These are phyloP conservation scores for Trichoderma sp. DNA, from an alignment of 2,329 filamentous ascomycete species.

Conservation along the genomic window DNA sequence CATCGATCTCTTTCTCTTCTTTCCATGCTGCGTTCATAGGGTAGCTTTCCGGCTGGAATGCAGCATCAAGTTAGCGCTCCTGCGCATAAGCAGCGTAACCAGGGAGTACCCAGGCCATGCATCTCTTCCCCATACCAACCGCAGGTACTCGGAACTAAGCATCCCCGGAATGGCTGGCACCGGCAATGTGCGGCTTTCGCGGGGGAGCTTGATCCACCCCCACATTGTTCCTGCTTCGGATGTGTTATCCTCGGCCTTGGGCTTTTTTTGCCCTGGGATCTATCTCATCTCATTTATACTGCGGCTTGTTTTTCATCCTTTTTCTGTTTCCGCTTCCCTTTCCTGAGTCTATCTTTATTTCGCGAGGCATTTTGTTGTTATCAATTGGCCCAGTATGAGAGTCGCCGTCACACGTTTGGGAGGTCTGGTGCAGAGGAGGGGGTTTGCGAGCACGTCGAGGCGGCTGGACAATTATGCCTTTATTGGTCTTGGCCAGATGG, in stretches of 20 bases:
- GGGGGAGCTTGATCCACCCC: constrained; percentile 31
- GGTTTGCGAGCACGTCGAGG: constrained; percentile 52
- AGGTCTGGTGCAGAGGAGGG: constrained; percentile 44
- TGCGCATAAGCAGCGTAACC: background rate
- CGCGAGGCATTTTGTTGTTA: background rate
- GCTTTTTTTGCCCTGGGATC: background rate
- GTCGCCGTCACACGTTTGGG: constrained; percentile 31
- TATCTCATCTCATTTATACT: background rate
- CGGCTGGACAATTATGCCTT: constrained; percentile 59
- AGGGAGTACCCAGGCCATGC: background rate
- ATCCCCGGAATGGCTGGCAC: constrained; percentile 32
- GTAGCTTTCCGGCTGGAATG: background rate
- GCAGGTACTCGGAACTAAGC: background rate
- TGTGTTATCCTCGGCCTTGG: constrained; percentile 1
- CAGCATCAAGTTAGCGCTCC: background rate
- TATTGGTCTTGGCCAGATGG: constrained; percentile 63
- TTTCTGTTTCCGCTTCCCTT: background rate
- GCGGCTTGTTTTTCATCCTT: background rate
- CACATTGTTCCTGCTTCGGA: constrained; percentile 18
- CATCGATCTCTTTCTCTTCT: too few relatives aligned
- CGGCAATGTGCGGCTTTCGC: constrained; percentile 43
- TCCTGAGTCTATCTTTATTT: background rate
- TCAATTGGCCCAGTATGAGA: constrained; percentile 28
- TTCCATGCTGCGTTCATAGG: background rate
- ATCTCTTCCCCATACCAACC: background rate